A percentile compares a stretch with the other conserved stretches of the same genome.
phyloP scores from a whole-genome alignment of 129 eudicot species.

The Centaurea solstitialis region DNA sequence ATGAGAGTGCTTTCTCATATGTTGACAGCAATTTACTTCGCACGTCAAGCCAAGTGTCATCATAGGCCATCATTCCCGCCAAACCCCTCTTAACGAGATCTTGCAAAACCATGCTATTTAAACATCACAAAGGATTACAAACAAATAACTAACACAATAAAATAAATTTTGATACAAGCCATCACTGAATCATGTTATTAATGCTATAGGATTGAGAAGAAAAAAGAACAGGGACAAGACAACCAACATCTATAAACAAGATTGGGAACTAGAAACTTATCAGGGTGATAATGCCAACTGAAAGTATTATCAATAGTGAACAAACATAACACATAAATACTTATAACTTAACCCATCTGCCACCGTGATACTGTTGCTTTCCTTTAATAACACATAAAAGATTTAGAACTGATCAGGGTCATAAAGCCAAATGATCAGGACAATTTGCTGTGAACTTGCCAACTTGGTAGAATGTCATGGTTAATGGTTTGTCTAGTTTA shows the following conservation, averaged over 20 bases:
- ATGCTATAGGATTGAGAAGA: conserved; percentile 9
- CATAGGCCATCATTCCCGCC: conserved; percentile 57
- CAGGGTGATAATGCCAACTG: conserved; percentile 4
- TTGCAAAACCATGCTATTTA: conserved; percentile 76
- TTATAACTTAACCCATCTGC: background rate
- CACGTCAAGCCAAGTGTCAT: conserved; percentile 58
- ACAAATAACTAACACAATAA: conserved; percentile 27
- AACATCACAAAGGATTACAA: conserved; percentile 43
- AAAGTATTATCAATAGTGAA: background rate
- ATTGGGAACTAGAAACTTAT: conserved; percentile 2
- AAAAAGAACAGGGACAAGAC: conserved; percentile 13
- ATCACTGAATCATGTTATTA: background rate
- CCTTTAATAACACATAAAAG: background rate
- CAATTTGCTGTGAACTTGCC: background rate
- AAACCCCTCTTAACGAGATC: conserved; percentile 74
- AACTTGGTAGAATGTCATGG: background rate
- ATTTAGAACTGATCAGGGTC: background rate
- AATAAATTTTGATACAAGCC: conserved; percentile 7
- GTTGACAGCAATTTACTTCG: conserved; percentile 61
- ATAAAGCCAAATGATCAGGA: background rate
- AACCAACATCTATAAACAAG: conserved; percentile 3
- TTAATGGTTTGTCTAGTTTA: background rate
- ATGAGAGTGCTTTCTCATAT: conserved; percentile 72
- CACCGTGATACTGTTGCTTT: background rate
- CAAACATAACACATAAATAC: conserved; percentile 2